phyloP scores from a whole-genome alignment of 1,284 basidiomycete species.

The Rhodotorula sp. region DNA sequence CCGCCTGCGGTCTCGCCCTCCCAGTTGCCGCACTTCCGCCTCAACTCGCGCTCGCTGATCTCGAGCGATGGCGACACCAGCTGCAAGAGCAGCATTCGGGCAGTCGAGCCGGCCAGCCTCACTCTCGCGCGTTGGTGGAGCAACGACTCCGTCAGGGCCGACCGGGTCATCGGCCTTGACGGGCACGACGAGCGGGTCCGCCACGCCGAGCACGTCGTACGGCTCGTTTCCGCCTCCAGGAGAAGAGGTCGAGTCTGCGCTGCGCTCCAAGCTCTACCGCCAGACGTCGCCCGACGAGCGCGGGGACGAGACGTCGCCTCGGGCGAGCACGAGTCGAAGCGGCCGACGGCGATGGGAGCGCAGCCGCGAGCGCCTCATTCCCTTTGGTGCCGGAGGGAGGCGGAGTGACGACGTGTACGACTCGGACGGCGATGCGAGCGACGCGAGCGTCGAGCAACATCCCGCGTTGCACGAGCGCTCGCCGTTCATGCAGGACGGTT shows the following conservation, averaged over 20 bases:
- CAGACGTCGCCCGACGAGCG: not conserved
- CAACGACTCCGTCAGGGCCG: not conserved
- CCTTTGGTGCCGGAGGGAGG: not conserved
- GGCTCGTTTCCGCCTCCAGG: conserved; percentile 34
- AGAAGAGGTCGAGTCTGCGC: conserved; percentile 1
- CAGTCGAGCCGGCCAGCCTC: not conserved
- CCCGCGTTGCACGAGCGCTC: not conserved
- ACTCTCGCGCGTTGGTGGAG: not conserved
- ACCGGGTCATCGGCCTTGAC: conserved; percentile 22
- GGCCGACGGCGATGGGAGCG: conserved; percentile 20
- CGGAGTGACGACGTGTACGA: conserved; percentile 25
- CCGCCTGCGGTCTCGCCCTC: no score
- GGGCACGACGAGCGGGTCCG: conserved; percentile 27
- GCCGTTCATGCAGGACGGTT: not conserved
- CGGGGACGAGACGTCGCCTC: no score
- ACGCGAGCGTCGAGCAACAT: not conserved
- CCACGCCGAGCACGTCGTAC: conserved; percentile 29
- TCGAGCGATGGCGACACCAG: no score
- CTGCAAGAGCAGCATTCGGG: no score
- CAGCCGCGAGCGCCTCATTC: conserved; percentile 20
- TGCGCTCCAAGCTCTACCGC: not conserved
- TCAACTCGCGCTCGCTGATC: no score
- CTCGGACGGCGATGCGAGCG: conserved; percentile 26
- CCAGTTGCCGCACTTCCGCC: no score
- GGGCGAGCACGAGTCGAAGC: not conserved